Evolutionary conservation across 2,329 filamentous ascomycete genomes (phyloP).

Genomic region (Plenodomus biglobosus): DNA sequence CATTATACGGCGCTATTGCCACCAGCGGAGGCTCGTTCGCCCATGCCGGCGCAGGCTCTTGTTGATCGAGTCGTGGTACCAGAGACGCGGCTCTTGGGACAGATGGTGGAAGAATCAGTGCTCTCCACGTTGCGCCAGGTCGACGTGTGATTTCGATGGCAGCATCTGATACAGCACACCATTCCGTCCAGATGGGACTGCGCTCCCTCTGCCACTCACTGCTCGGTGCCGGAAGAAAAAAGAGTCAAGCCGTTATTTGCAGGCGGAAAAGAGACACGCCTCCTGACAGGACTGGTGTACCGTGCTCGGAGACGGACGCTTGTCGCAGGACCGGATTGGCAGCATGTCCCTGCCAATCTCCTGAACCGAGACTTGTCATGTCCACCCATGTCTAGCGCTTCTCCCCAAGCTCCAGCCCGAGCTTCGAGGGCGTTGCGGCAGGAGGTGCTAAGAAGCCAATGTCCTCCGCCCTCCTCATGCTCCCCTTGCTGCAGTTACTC

Average conservation of each 20-base stretch:
- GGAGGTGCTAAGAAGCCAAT: conserved; percentile 40
- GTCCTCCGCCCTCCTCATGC: conserved; percentile 21
- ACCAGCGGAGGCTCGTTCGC: conserved; percentile 18
- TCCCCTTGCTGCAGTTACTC: conserved; percentile 40
- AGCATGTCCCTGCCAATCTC: conserved; percentile 38
- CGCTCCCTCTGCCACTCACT: conserved; percentile 10
- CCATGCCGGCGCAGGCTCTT: conserved; percentile 11
- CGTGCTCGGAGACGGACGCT: conserved; percentile 31
- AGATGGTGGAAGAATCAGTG: conserved; percentile 4
- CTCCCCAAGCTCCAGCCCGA: conserved; percentile 38
- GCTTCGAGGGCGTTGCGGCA: conserved; percentile 31
- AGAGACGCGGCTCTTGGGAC: conserved; percentile 16
- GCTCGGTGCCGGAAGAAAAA: conserved; percentile 2
- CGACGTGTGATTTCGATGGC: conserved; percentile 2
- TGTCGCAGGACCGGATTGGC: conserved; percentile 23
- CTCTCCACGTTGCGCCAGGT: neutral
- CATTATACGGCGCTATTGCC: conserved; percentile 25
- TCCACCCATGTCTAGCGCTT: conserved; percentile 34
- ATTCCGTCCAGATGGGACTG: conserved; percentile 12
- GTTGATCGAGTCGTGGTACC: conserved; percentile 29
- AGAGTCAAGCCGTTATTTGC: conserved; percentile 17
- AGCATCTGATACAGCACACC: too few relatives aligned
- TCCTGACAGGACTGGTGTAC: conserved; percentile 34
- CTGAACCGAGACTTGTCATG: conserved; percentile 40
- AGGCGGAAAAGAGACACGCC: conserved; percentile 7